Percentiles rank a stretch among this genome's conserved stretches.
These are phyloP conservation scores for Fusarium subtropicale DNA, from an alignment of 2,329 filamentous ascomycete species.

Conservation along the genomic window DNA sequence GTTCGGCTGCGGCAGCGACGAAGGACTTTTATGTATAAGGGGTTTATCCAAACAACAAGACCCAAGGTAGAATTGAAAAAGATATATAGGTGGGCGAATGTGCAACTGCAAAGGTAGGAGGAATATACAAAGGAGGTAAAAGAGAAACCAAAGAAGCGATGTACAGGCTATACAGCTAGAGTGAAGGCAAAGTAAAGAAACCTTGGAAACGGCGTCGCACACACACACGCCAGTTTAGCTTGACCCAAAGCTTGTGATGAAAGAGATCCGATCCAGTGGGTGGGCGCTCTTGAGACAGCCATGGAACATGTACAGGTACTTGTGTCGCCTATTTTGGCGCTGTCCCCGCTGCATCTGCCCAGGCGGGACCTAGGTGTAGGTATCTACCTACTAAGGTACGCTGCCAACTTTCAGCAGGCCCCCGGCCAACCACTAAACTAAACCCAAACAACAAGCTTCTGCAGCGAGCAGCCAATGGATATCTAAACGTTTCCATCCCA, in stretches of 20 bases:
- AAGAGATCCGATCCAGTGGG: conserved; percentile 22
- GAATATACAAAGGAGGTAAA: conserved; percentile 19
- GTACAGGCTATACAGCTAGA: conserved; percentile 10
- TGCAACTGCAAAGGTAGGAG: background rate
- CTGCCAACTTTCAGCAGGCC: conserved; percentile 15
- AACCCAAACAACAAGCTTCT: conserved; percentile 23
- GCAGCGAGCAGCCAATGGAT: background rate
- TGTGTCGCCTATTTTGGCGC: conserved; percentile 26
- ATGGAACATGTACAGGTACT: conserved; percentile 26
- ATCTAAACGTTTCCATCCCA: background rate
- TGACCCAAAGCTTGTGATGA: conserved; percentile 33
- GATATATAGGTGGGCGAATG: background rate
- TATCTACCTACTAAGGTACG: background rate
- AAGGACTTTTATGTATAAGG: conserved; percentile 27
- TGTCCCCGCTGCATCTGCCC: conserved; percentile 26
- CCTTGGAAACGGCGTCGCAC: conserved; percentile 39
- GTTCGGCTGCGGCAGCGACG: conserved; percentile 41
- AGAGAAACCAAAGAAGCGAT: conserved; percentile 14
- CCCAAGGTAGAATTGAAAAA: background rate
- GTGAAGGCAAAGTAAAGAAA: conserved; percentile 29
- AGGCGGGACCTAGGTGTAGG: background rate
- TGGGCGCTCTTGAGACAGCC: conserved; percentile 37
- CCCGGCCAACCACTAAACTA: conserved; percentile 19
- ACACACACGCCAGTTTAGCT: conserved; percentile 14
- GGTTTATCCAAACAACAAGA: conserved; percentile 1